Conservation (phyloP, 1,284 basidiomycete species). For the Microbotryomycetes sp. region DNA sequence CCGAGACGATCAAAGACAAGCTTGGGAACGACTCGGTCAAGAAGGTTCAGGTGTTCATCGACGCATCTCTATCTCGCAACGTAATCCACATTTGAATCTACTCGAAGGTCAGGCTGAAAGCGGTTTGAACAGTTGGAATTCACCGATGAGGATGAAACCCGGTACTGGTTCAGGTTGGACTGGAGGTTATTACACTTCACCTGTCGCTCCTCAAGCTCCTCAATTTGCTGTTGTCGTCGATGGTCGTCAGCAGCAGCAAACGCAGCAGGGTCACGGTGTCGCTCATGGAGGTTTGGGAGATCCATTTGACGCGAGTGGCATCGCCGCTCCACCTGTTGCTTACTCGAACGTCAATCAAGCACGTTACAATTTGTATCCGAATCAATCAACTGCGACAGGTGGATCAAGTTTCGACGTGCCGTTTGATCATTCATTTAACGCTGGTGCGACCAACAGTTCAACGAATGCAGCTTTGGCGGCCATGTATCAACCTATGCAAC, state of each 20-base stretch:
- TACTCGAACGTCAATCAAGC: conserved; percentile 1
- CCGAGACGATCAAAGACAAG: conserved; percentile 32
- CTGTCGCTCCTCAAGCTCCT: conserved; percentile 3
- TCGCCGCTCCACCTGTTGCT: conserved; percentile 5
- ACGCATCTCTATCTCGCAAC: conserved; percentile 63
- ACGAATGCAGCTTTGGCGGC: neutral
- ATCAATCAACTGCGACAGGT: neutral
- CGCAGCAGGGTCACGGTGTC: neutral
- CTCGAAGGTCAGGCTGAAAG: conserved; percentile 67
- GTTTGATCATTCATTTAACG: conserved; percentile 1
- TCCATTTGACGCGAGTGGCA: conserved; percentile 4
- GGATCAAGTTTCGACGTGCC: conserved; percentile 1
- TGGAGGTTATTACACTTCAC: conserved; percentile 19
- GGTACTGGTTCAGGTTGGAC: neutral
- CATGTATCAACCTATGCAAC: conserved; percentile 10
- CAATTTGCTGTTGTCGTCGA: conserved; percentile 32
- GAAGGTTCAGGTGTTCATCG: conserved; percentile 45
- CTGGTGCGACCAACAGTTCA: neutral
- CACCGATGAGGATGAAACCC: conserved; percentile 40
- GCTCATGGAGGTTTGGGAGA: neutral
- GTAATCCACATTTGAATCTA: conserved; percentile 79
- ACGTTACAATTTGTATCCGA: conserved; percentile 3
- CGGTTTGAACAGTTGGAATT: conserved; percentile 44
- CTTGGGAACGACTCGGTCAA: conserved; percentile 23
- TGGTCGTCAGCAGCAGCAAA: neutral